Evolutionary conservation across 2,329 filamentous ascomycete genomes (phyloP), one percentile per base, ranked within the genome.

Genomic region (Fusarium falciforme): DNA sequence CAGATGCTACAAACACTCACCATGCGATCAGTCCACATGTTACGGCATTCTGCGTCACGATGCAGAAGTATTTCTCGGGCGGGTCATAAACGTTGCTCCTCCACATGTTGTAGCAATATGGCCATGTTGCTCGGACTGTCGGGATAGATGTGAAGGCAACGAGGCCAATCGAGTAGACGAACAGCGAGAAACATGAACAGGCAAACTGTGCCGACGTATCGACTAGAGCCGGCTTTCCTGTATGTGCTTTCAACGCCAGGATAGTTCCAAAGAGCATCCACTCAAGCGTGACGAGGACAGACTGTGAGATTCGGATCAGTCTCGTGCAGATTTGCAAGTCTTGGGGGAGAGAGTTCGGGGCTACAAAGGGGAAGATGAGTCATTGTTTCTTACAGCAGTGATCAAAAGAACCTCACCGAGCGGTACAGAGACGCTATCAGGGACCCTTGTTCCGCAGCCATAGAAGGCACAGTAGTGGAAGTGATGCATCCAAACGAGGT

Each of bases 81-180:
- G 63, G 33, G 3, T 61, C 63, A 6, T 60, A 66, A 14, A 61
- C 35, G 35, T 6, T 42, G 11, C 33, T 61, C 9, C 22, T 20
- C 63, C 63, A 66, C 40, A 66, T 66, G 5, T 54, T 6, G 14
- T 66, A 66, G 55, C 63, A 66, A 35, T 40, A 54, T 38, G 63
- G 63, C 35, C 55, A 66, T 2, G 55, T 54, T 9, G 55, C 31
- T n/a, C 63, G 63, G 6, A 52, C 47, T 11, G 47, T 20, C 16
- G 47, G 47, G 25, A 61, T 66, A 9, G 35, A 66, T 11, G 55
- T 38, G 12, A 66, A 66, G 35, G 63, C 42, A 14, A 66, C 27
- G 16, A 66, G 35, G 5, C 63, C 63, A n/a, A 66, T 54, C 17
- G 63, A 66, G 63, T 66, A 66, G 55, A 66, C 63, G 20, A 66